Evolutionary conservation across 179 eudicot genomes (phyloP).

Genomic region (Drosera spatulata): DNA sequence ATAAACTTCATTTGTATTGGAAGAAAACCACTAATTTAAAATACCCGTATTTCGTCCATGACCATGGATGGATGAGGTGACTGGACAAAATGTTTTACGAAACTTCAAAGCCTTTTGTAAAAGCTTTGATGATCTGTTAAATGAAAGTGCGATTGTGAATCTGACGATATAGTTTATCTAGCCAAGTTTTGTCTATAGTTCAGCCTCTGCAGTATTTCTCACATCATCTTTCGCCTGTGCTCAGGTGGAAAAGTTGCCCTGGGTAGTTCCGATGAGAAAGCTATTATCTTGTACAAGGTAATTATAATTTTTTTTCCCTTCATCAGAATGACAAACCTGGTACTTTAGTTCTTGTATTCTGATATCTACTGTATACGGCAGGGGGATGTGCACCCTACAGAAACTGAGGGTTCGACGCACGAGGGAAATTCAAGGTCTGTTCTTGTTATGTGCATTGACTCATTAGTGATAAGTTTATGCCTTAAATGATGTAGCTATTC

Average conservation of each 20-base stretch:
- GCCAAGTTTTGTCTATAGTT: not conserved
- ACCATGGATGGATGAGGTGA: too few species aligned
- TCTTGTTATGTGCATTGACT: not conserved
- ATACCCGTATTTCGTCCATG: too few species aligned
- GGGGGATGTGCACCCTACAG: conserved; percentile 44
- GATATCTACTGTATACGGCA: conserved; percentile 19
- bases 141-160: too few species aligned
- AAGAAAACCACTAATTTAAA: too few species aligned
- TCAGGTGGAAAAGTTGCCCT: conserved; percentile 41
- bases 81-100: too few species aligned
- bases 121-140: too few species aligned
- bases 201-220: not conserved
- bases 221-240: conserved; percentile 9
- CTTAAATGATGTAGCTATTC: conserved; percentile 11
- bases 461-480: not conserved
- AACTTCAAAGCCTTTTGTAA: too few species aligned
- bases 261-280: conserved; percentile 53
- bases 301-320: conserved; percentile 4
- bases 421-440: conserved; percentile 71
- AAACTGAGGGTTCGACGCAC: conserved; percentile 40
- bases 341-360: not conserved
- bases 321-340: not conserved
- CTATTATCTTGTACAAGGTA: conserved; percentile 93
- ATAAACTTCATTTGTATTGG: too few species aligned
- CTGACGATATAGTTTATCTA: too few species aligned